Conservation (phyloP, 257 asterid species). For the Striga asiatica region DNA sequence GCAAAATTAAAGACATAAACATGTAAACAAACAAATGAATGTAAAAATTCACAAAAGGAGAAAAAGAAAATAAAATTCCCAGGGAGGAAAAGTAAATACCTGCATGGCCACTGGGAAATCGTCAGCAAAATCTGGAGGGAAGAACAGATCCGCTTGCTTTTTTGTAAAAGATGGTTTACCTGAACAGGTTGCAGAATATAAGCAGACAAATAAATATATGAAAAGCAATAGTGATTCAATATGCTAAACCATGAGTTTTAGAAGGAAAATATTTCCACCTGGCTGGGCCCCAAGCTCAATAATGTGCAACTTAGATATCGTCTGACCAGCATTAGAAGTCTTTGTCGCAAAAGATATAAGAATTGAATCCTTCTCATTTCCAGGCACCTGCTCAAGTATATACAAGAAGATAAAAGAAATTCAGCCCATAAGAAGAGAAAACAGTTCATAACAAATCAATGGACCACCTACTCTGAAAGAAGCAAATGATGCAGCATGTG, state of each 20-base stretch:
- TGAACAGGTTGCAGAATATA: conserved; percentile 14
- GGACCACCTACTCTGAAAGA: conserved; percentile 46
- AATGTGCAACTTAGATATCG: conserved; percentile 54
- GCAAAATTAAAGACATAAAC: conserved; percentile 22
- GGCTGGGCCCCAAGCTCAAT: conserved; percentile 74
- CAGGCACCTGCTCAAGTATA: conserved; percentile 47
- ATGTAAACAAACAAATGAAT: conserved; percentile 15
- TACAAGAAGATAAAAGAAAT: conserved; percentile 3
- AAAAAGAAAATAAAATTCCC: not conserved
- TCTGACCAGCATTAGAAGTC: conserved; percentile 54
- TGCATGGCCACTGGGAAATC: conserved; percentile 97
- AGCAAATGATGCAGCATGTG: conserved; percentile 96
- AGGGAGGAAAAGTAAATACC: conserved; percentile 43
- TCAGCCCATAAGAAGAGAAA: not conserved
- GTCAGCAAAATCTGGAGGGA: conserved; percentile 92
- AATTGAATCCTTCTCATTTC: conserved; percentile 83
- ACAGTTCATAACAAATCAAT: not conserved
- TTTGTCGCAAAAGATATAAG: conserved; percentile 77
- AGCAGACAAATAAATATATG: conserved; percentile 12
- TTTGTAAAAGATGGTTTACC: conserved; percentile 80
- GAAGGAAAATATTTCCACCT: conserved; percentile 31
- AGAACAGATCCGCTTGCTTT: conserved; percentile 92
- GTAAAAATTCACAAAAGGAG: not conserved
- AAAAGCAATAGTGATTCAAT: not conserved
- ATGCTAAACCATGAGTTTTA: not conserved